Conservation (phyloP, 140 eudicot species). For the Anethum foeniculum region DNA sequence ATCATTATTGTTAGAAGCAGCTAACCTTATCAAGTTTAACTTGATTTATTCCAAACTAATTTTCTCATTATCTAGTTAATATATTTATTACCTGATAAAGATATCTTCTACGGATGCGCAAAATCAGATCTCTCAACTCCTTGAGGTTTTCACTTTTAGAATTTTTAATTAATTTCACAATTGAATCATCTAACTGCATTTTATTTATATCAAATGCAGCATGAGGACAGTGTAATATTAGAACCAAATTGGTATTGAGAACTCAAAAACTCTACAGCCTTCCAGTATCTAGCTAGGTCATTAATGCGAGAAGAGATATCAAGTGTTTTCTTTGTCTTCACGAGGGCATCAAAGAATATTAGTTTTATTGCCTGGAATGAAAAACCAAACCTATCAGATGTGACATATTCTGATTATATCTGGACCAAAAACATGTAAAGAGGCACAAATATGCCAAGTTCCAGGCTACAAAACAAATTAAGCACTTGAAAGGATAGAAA, state of each 20-base stretch:
- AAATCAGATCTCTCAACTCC: slow-evolving; percentile 68
- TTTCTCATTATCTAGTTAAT: not conserved
- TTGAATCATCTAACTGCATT: slow-evolving; percentile 81
- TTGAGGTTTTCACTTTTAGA: slow-evolving; percentile 42
- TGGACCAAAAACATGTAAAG: not conserved
- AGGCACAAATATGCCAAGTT: not conserved
- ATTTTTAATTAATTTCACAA: slow-evolving; percentile 61
- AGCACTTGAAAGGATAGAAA: not conserved
- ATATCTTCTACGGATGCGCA: slow-evolving; percentile 67
- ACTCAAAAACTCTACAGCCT: slow-evolving; percentile 29
- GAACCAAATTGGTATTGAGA: not conserved
- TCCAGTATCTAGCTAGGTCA: slow-evolving; percentile 79
- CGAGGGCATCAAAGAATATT: slow-evolving; percentile 78
- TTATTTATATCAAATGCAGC: slow-evolving; percentile 1
- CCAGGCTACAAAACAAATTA: not conserved
- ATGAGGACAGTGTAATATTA: slow-evolving; percentile 1
- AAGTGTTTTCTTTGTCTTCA: slow-evolving; percentile 53
- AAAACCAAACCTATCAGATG: not conserved
- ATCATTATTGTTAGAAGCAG: not conserved
- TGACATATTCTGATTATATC: not conserved
- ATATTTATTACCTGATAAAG: slow-evolving; percentile 55
- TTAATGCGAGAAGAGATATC: slow-evolving; percentile 33
- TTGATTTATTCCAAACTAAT: not conserved
- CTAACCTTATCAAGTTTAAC: not conserved
- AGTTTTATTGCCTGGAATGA: slow-evolving; percentile 66